These are phyloP conservation scores for Cladosporium sphaerospermum DNA, from an alignment of 2,329 filamentous ascomycete species.

Conservation along the genomic window DNA sequence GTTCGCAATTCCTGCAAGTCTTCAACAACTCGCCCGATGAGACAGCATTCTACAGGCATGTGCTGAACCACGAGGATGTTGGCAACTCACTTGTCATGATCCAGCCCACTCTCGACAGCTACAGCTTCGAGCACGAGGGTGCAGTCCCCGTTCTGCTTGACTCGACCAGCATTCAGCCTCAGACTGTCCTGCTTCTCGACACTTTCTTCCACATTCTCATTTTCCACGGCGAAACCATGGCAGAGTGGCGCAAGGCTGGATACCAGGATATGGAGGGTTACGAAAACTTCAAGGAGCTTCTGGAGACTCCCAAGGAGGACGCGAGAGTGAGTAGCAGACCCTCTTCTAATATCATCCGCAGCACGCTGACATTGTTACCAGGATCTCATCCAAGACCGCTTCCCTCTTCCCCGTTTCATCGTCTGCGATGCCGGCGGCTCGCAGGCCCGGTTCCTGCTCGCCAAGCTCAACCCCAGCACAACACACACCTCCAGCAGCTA, in stretches of 20 bases:
- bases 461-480: conserved; percentile 94
- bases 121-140: conserved; percentile 93
- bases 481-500: conserved; percentile 92
- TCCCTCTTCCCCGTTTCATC: conserved; percentile 97
- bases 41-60: conserved; percentile 97
- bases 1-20: conserved; percentile 95
- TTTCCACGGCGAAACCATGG: conserved; percentile 96
- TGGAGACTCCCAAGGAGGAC: conserved; percentile 94
- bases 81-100: conserved; percentile 98
- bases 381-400: conserved; percentile 95
- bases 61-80: conserved; percentile 94
- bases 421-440: conserved; percentile 98
- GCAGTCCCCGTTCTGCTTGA: conserved; percentile 90
- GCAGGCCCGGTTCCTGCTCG: conserved; percentile 91
- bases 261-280: conserved; percentile 98
- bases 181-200: conserved; percentile 88
- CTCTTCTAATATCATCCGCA: background rate
- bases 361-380: conserved; percentile 33
- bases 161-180: conserved; percentile 90
- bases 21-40: conserved; percentile 99
- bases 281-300: conserved; percentile 82
- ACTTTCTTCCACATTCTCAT: conserved; percentile 99
- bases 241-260: conserved; percentile 94
- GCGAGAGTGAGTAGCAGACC: conserved; percentile 63
- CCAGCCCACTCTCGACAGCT: conserved; percentile 93